These are phyloP conservation scores for Cichorium intybus DNA, from an alignment of 140 eudicot genomes.

Conservation along the genomic window DNA sequence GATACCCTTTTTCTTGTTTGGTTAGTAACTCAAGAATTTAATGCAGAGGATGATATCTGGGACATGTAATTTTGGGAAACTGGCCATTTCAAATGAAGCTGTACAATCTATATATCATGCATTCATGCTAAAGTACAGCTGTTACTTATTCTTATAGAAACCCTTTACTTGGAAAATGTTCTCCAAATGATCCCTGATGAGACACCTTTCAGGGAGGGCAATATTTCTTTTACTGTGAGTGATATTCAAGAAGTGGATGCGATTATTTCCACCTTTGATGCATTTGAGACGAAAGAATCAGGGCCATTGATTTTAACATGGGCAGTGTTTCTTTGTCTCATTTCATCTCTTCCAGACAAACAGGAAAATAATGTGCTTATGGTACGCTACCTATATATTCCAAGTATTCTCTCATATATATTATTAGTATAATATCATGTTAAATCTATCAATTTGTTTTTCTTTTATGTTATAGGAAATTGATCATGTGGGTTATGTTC, in stretches of 20 bases:
- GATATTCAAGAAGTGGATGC: constrained; percentile 78
- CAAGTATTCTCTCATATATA: constrained; percentile 11
- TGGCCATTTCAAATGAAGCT: constrained; percentile 81
- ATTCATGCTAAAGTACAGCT: constrained; percentile 85
- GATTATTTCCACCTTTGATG: constrained; percentile 49
- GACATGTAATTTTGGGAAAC: constrained; percentile 65
- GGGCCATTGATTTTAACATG: constrained; percentile 89
- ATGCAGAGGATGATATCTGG: constrained; percentile 76
- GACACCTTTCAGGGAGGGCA: constrained; percentile 76
- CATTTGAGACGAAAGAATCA: constrained; percentile 65
- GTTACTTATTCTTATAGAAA: constrained; percentile 84
- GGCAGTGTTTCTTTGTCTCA: constrained; percentile 91
- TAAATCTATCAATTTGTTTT: constrained; percentile 4
- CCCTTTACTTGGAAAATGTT: constrained; percentile 78
- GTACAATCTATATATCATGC: constrained; percentile 49
- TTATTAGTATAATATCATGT: not conserved
- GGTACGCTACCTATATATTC: constrained; percentile 48
- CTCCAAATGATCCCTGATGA: constrained; percentile 94
- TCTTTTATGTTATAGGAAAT: constrained; percentile 57
- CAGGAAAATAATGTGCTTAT: constrained; percentile 47
- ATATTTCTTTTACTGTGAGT: constrained; percentile 45
- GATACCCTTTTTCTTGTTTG: constrained; percentile 5
- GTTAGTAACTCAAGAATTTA: constrained; percentile 11
- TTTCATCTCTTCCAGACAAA: constrained; percentile 74
- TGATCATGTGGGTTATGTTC: constrained; percentile 87